Base-by-base conservation (phyloP, 176 grass and related monocot genomes). In the Aegilops umbellulata region DNA sequence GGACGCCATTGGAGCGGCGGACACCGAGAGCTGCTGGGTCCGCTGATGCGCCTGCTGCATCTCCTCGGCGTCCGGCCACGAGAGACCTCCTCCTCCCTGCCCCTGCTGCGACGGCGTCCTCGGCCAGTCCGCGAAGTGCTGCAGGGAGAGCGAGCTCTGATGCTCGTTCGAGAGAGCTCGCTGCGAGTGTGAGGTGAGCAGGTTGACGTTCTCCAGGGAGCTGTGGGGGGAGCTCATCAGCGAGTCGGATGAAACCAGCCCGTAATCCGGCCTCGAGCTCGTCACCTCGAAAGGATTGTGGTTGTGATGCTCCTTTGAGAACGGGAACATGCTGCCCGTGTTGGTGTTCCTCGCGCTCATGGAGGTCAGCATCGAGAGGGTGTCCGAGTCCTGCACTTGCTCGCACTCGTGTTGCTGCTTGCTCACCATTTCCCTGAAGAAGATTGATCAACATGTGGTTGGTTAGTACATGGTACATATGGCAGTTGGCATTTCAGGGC, bases 21-120 rank as follows among this genome's bases (percentile, higher is more conserved):
- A 97, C 42, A 94, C 78, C 3, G 94, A 94, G 73, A 97, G 85
- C 80, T 99, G 97, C 80, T 99, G 97, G 75, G 92, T 94, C 72
- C 91, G 87, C 69, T 93, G 92, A 41, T 93, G 92, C 29, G 79
- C 78, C 16, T 93, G 92, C 89, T 94, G 92, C 89, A 90, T 90
- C 47, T 95, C 91, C 87, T 98, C 93, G 0, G 93, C 20, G 3
- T 94, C 94, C 0, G 82, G 85, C 97, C 97, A 99, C 58, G 94
- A 84, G 24, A 94, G 66, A 39, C 83, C 81, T 69, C 85, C 85
- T 2, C 51, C 85, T 8, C 53, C 53, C 5, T 53, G 49, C 6
- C 53, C 53, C 53, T 22, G 53, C 65, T 95, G 88, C 20, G 90
- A 83, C 22, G 70, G 82, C 64, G 94, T 87, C 81, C 76, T 91